phyloP scores from a whole-genome alignment of 78 protist genomes.

The Emiliania huxleyi region DNA sequence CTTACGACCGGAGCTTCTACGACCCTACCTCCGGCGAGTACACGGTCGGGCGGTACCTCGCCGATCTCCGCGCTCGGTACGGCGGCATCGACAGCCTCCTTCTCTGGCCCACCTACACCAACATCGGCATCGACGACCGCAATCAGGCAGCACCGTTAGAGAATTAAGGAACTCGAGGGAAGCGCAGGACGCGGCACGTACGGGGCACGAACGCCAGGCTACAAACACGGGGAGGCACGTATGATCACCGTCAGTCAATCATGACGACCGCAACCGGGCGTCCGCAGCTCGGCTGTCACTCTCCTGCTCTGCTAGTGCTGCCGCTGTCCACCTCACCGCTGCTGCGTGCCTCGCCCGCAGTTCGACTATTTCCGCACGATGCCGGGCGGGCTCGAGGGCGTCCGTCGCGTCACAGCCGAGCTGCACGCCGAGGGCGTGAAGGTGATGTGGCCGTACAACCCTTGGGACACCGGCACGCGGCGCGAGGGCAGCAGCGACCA shows the following conservation, averaged over 20 bases:
- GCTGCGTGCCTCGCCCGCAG: too few species aligned
- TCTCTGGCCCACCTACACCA: slow-evolving; percentile 34
- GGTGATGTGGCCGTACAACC: slow-evolving; percentile 40
- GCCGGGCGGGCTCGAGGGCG: slow-evolving; percentile 15
- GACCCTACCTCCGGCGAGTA: neutral
- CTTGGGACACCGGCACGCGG: slow-evolving; percentile 32
- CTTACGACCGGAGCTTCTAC: slow-evolving; percentile 5
- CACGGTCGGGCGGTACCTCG: slow-evolving; percentile 13
- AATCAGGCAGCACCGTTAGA: too few species aligned
- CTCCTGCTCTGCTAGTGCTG: too few species aligned
- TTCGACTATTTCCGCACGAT: slow-evolving; percentile 11
- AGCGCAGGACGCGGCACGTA: too few species aligned
- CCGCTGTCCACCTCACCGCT: too few species aligned
- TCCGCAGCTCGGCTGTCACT: too few species aligned
- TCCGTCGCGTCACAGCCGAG: neutral
- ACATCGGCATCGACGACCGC: slow-evolving; percentile 40
- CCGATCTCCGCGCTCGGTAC: slow-evolving; percentile 20
- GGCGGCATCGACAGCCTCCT: slow-evolving; percentile 36
- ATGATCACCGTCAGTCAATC: too few species aligned
- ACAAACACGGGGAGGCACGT: too few species aligned
- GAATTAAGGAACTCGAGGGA: too few species aligned
- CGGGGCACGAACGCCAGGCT: too few species aligned
- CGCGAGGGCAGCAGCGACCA: neutral
- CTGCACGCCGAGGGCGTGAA: slow-evolving; percentile 1
- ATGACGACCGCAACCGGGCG: too few species aligned